Base-by-base conservation (phyloP, 805 yeast species). In the Metschnikowia arizonensis region DNA sequence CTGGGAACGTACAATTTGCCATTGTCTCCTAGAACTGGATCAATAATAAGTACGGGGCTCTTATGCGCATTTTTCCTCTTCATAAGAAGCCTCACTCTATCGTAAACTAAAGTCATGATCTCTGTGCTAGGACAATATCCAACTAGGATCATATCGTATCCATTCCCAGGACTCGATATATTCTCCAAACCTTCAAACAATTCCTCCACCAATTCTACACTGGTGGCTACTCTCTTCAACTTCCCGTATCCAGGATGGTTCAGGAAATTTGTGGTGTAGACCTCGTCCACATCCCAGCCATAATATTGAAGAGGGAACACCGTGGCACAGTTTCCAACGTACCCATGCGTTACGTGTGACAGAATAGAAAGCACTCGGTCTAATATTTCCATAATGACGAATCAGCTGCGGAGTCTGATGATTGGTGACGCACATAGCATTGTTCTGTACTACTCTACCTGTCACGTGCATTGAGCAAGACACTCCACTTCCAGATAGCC, bases 1-100 rank as follows among this genome's bases (percentile, higher is more conserved):
- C 73, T 75, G 47, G 74, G 74, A 1, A 91, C 96, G 60, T 91
- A 91, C 3, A 89, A 63, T 46, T 70, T 74, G 1, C 96, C 97
- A 55, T 88, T 83, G 59, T 91, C 98, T 10, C 98, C 98, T 61
- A 91, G 66, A 1, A 91, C 93, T 1, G 98, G 98, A 61, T 91
- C 98, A 40, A 91, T 61, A 4, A 90, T 73, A 82, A 91, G 81
- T 14, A 77, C 63, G 0, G 77, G 66, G 65, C 46, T 42, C 37
- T 29, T 39, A 30, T 24, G 42, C 52, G 77, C 79, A 1, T 32
- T 54, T 32, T 40, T 9, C 12, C 39, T 58, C 50, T 42, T 55
- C 58, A 65, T 66, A 40, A 66, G 61, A 11, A 48, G 52, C 28
- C 74, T 68, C 2, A 81, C 59, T 14, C 64, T 59, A 11, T 69